These are phyloP conservation scores for Macrocybe gigantea DNA, from an alignment of 768 basidiomycete species.

Conservation along the genomic window DNA sequence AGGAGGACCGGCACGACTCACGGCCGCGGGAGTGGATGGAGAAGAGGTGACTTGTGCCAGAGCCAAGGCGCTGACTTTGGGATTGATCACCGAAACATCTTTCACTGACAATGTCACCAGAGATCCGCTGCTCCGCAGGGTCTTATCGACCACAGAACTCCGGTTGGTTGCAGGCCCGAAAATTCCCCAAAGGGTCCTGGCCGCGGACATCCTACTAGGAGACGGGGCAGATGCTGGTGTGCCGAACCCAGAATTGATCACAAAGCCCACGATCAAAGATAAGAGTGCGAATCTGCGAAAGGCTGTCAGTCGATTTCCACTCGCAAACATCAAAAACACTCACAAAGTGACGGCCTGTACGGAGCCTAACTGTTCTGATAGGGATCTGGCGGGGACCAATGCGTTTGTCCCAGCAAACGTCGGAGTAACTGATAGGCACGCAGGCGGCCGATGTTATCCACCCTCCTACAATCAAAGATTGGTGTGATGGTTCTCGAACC, in stretches of 20 bases:
- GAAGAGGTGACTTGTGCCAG: no score
- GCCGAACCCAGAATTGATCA: constrained; percentile 46
- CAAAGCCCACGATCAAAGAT: constrained; percentile 60
- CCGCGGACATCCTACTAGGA: constrained; percentile 23
- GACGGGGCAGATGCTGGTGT: constrained; percentile 22
- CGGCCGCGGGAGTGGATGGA: no score
- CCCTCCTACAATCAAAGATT: constrained; percentile 42
- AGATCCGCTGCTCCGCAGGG: constrained; percentile 23
- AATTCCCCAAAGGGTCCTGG: constrained; percentile 30
- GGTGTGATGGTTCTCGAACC: constrained; percentile 17
- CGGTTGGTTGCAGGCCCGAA: constrained; percentile 34
- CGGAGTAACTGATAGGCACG: constrained; percentile 41
- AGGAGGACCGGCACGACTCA: not conserved
- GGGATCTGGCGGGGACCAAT: constrained; percentile 29
- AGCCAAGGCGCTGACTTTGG: no score
- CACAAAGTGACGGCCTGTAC: constrained; percentile 64
- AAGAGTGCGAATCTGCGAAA: constrained; percentile 57
- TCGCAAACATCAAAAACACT: constrained; percentile 16
- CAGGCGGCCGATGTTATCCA: constrained; percentile 35
- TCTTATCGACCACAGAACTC: constrained; percentile 23
- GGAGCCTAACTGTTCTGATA: constrained; percentile 40
- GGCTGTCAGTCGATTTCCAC: not conserved
- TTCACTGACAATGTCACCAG: constrained; percentile 1
- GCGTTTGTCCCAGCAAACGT: constrained; percentile 30
- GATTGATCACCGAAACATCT: no score